These are phyloP conservation scores for Quillaja saponaria DNA, from an alignment of 306 rosid species.

Conservation along the genomic window DNA sequence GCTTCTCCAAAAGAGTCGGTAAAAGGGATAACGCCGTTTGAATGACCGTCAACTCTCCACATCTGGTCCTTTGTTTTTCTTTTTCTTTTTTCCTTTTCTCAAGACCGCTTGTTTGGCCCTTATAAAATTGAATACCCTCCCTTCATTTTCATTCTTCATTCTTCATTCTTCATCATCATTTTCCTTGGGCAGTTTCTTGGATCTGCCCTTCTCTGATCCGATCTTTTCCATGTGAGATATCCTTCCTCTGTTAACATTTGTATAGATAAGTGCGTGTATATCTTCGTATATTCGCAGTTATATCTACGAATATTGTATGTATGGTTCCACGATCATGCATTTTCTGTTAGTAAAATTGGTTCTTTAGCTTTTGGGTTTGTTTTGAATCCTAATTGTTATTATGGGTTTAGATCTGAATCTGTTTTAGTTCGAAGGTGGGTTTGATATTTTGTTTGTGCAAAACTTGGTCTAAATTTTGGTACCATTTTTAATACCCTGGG, in stretches of 20 bases:
- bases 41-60: not conserved
- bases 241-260: not conserved
- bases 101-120: not conserved
- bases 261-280: too few species aligned
- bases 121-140: constrained; percentile 11
- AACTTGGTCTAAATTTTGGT: not conserved
- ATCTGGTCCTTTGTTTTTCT: not conserved
- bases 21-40: constrained; percentile 26
- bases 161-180: not conserved
- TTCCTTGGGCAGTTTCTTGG: constrained; percentile 31
- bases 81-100: too few species aligned
- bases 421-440: not conserved
- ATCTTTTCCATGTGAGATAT: constrained; percentile 23
- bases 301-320: too few species aligned
- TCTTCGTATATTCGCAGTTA: not conserved
- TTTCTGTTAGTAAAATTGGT: not conserved
- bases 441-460: not conserved
- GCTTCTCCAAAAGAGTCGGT: too few species aligned
- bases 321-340: not conserved
- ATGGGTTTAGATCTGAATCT: constrained; percentile 18
- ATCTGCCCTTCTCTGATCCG: constrained; percentile 39
- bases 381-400: not conserved
- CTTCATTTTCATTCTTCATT: not conserved
- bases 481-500: too few species aligned
- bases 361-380: not conserved